Percentiles rank a stretch among this genome's conserved stretches.
These are phyloP conservation scores for Saussurea involucrata DNA, from an alignment of 129 eudicot species.

Conservation along the genomic window DNA sequence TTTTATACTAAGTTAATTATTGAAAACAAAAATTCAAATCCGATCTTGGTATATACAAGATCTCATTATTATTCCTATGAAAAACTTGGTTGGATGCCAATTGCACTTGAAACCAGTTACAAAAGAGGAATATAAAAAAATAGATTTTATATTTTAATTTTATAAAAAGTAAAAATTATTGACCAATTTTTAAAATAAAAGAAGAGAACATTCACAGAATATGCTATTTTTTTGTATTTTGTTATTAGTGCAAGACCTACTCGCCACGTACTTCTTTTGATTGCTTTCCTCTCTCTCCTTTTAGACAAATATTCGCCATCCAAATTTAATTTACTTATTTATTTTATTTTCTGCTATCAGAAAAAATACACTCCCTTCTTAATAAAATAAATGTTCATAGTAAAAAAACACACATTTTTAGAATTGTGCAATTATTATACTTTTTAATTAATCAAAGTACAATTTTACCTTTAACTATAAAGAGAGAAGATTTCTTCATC, in stretches of 20 bases:
- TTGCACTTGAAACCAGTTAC: background rate
- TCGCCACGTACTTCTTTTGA: conserved; percentile 40
- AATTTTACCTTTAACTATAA: too few species aligned
- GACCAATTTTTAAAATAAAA: background rate
- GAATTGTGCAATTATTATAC: too few species aligned
- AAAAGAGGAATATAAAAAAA: background rate
- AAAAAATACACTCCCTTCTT: too few species aligned
- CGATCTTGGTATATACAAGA: background rate
- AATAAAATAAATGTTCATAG: too few species aligned
- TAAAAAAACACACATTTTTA: too few species aligned
- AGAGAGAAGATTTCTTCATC: too few species aligned
- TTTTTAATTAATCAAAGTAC: too few species aligned
- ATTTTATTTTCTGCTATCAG: background rate
- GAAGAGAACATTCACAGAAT: conserved; percentile 49
- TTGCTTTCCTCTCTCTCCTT: conserved; percentile 20
- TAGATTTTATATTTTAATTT: background rate
- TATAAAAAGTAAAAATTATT: background rate
- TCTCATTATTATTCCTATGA: background rate
- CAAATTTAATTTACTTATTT: conserved; percentile 1
- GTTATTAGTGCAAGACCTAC: conserved; percentile 23
- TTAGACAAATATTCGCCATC: conserved; percentile 3
- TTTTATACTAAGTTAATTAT: too few species aligned
- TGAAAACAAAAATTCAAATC: background rate
- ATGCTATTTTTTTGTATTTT: conserved; percentile 22
- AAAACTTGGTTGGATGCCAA: background rate